Conservation (phyloP, 192 early-diverging fungal species). For the Radiomyces spectabilis region DNA sequence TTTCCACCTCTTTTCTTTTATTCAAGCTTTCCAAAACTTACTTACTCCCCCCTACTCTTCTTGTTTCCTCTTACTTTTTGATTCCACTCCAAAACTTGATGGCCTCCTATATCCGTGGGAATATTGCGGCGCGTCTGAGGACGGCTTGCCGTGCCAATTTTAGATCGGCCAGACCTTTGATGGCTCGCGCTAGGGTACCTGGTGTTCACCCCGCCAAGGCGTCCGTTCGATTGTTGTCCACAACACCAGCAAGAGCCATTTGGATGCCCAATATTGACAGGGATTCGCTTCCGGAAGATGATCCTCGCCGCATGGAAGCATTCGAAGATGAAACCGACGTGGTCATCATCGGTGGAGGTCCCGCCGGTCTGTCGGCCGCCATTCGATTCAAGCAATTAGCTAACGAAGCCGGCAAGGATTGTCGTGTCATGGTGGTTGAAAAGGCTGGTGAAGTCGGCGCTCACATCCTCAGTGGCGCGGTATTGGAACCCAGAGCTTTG, state of each 20-base stretch:
- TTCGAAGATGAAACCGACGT: conserved; percentile 90
- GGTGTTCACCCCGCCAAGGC: too few relatives aligned
- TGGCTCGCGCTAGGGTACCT: too few relatives aligned
- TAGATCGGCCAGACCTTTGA: too few relatives aligned
- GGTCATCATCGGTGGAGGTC: conserved; percentile 92
- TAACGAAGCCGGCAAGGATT: conserved; percentile 68
- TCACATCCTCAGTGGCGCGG: conserved; percentile 93
- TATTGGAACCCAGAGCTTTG: conserved; percentile 85
- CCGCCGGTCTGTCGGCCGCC: conserved; percentile 89
- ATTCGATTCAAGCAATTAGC: conserved; percentile 93
- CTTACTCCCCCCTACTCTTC: too few relatives aligned
- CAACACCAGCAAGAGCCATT: conserved; percentile 4
- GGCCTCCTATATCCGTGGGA: too few relatives aligned
- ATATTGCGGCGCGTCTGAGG: too few relatives aligned
- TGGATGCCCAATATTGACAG: conserved; percentile 30
- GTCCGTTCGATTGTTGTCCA: conserved; percentile 1
- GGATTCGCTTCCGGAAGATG: conserved; percentile 27
- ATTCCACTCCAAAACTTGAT: too few relatives aligned
- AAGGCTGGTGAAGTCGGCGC: conserved; percentile 94
- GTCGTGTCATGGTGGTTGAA: conserved; percentile 87
- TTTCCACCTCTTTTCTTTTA: too few relatives aligned
- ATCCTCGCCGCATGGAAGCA: conserved; percentile 47
- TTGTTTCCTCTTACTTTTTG: too few relatives aligned
- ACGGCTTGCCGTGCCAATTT: too few relatives aligned
- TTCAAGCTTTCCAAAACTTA: too few relatives aligned